Evolutionary conservation across 176 grass and related monocot genomes (phyloP), one percentile per base, ranked within the genome.

Genomic region (Musa schizocarpa): DNA sequence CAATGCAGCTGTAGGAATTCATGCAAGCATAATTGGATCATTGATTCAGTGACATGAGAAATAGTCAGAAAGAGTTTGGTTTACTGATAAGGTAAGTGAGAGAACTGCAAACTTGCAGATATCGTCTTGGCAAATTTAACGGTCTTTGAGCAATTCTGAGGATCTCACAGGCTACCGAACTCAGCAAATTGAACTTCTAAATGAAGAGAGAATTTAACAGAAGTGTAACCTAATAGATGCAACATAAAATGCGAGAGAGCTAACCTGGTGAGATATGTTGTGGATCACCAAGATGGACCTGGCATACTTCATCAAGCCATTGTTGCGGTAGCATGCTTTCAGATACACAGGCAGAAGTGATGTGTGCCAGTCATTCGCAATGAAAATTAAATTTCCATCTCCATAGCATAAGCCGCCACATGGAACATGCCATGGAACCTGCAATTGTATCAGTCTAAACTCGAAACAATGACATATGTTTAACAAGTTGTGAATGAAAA

Each of bases 351-450:
- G 89, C 22, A 96, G 77, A 34, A 96, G 80, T 78, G 92, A 89
- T 10, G 89, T 96, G 82, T 96, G 92, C 89, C 92, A 96, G 80
- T 96, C 92, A 75, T 96, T 96, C 34, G 92, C 89, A 80, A 96
- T 87, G 71, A 92, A 96, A 76, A 80, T 86, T 73, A 92, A 83
- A 75, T 96, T 96, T 11, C 92, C 92, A 76, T 96, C 92, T 56
- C 92, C 89, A 43, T 96, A 96, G 77, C 86, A 71, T 7, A 78
- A 13, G 65, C 87, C 92, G 50, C 87, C 82, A 59, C 92, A 96
- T 72, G 89, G 76, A 71, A 84, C 89, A 23, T 89, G 76, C 92
- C 85, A 96, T 52, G 92, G 92, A 80, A 92, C 92, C 92, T 96
- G 83, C 16, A 27, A 76, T 26, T 43, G 0, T 43, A 4, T 43